Conservation (phyloP, 352 stramenopile species). For the Pythium myriotylum region DNA sequence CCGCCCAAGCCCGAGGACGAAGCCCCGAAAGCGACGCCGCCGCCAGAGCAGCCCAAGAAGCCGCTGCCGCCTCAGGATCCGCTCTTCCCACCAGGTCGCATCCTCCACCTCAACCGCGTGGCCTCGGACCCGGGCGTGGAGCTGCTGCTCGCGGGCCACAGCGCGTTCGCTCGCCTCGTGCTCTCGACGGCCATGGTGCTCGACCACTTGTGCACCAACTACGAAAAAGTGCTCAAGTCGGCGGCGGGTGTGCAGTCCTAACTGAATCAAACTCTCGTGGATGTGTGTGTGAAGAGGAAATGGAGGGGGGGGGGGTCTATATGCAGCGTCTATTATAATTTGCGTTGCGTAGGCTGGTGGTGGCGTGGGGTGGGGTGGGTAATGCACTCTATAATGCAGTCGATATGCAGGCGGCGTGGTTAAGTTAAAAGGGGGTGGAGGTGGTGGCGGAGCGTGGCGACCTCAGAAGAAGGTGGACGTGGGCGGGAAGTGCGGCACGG, state of each 20-base stretch:
- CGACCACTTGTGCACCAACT: slow-evolving; percentile 67
- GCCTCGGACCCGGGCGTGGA: slow-evolving; percentile 33
- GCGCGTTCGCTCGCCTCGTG: slow-evolving; percentile 73
- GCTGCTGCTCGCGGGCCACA: slow-evolving; percentile 62
- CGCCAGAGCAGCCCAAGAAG: background rate
- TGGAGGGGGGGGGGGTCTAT: background rate
- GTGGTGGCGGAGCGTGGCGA: background rate
- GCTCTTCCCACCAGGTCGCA: slow-evolving; percentile 68
- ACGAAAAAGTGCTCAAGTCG: too few relatives aligned
- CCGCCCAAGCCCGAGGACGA: background rate
- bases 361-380: too few relatives aligned
- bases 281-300: too few relatives aligned
- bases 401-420: too few relatives aligned
- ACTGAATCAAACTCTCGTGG: too few relatives aligned
- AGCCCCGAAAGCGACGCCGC: too few relatives aligned
- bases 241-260: too few relatives aligned
- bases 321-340: slow-evolving; percentile 6
- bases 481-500: slow-evolving; percentile 22
- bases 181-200: slow-evolving; percentile 85
- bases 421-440: background rate
- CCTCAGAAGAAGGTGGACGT: slow-evolving; percentile 23
- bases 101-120: slow-evolving; percentile 65
- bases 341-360: too few relatives aligned
- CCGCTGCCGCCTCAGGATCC: too few relatives aligned
- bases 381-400: background rate